phyloP scores from a whole-genome alignment of 2,329 filamentous ascomycete species.

The Fusarium abutilonis region DNA sequence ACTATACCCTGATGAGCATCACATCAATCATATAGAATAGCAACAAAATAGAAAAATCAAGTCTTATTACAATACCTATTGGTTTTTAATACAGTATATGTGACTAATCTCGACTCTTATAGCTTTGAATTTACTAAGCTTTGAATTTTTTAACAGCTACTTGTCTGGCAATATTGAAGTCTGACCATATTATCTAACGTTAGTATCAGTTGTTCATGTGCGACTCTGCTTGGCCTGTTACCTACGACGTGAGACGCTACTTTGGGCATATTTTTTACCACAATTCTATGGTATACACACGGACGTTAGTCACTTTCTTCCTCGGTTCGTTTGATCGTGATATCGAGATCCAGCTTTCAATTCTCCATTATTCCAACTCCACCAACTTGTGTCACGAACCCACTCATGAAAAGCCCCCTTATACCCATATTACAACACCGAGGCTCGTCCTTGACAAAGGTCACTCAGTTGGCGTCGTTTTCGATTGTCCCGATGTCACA shows the following conservation, averaged over 20 bases:
- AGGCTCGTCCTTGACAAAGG: conserved; percentile 8
- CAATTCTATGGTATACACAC: not conserved
- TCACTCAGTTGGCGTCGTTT: not conserved
- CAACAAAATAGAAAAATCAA: conserved; percentile 28
- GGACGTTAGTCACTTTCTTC: not conserved
- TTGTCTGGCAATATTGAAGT: too few species aligned
- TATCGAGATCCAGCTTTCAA: not conserved
- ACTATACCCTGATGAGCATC: conserved; percentile 49
- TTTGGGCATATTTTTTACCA: not conserved
- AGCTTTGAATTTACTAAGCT: too few species aligned
- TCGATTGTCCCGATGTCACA: not conserved
- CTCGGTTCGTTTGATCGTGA: not conserved
- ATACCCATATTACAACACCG: not conserved
- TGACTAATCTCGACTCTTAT: not conserved
- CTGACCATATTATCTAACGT: too few species aligned
- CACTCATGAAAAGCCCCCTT: conserved; percentile 6
- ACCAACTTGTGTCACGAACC: not conserved
- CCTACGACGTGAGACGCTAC: not conserved
- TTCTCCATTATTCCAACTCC: not conserved
- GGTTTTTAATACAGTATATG: not conserved
- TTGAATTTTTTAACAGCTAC: too few species aligned
- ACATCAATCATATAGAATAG: conserved; percentile 40
- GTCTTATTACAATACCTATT: conserved; percentile 10
- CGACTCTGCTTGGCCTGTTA: not conserved
- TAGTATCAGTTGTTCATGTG: too few species aligned